phyloP scores from a whole-genome alignment of 805 yeast genomes.

The Saccharomycopsis selenospora region DNA sequence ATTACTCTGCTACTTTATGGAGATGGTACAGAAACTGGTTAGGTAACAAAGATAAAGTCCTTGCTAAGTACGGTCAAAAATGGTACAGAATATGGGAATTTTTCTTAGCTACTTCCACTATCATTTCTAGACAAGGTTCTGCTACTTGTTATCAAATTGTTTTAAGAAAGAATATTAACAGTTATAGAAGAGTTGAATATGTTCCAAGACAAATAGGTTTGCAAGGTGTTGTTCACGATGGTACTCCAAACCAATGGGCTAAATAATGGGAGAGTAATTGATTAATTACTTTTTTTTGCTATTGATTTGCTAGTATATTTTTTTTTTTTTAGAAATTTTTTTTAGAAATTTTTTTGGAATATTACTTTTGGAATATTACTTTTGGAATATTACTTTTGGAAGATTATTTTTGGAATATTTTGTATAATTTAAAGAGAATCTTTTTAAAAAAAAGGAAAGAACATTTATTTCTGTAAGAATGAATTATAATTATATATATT shows the following conservation, averaged over 20 bases:
- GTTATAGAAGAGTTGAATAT: constrained; percentile 76
- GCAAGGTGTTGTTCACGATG: constrained; percentile 47
- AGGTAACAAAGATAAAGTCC: constrained; percentile 67
- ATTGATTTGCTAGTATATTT: too few relatives aligned
- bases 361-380: too few relatives aligned
- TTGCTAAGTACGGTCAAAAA: constrained; percentile 74
- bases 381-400: too few relatives aligned
- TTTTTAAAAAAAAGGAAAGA: too few relatives aligned
- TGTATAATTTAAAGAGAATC: too few relatives aligned
- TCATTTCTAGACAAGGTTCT: constrained; percentile 87
- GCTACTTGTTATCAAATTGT: constrained; percentile 89
- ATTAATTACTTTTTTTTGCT: too few relatives aligned
- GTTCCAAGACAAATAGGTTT: constrained; percentile 74
- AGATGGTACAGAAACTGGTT: constrained; percentile 95
- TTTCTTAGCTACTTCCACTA: constrained; percentile 76
- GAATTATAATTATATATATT: too few relatives aligned
- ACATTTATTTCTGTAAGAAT: too few relatives aligned
- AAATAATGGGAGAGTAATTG: too few relatives aligned
- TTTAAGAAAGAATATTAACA: constrained; percentile 81
- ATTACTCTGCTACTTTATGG: constrained; percentile 86
- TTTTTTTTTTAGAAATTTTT: too few relatives aligned
- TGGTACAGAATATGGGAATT: constrained; percentile 94
- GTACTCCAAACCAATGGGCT: constrained; percentile 26
- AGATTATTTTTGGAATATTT: too few relatives aligned
- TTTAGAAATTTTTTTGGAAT: too few relatives aligned